Base-by-base conservation (phyloP, 1,284 basidiomycete genomes). In the Boletus mariae region DNA sequence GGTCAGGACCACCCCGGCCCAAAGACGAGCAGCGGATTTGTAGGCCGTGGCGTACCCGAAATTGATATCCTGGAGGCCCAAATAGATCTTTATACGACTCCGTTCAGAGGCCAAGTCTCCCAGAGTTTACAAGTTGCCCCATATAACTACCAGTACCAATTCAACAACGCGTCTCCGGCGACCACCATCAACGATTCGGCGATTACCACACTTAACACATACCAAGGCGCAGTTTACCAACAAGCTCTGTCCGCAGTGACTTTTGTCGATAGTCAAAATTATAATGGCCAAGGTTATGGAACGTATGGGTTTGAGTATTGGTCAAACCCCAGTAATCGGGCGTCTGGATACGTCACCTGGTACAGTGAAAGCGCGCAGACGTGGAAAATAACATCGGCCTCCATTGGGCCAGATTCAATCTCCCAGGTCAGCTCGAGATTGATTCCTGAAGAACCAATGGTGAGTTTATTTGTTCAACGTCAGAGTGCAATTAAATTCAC, bases 1-100 rank as follows among this genome's bases (percentile, higher is more conserved):
- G 80, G 80, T n/a, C 83, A 85, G 49, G 82, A 85, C 45, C 93
- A 96, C 64, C 93, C 93, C 0, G 93, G 93, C 0, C 93, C 93
- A 12, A 26, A 25, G 29, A 64, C 38, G 25, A 46, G 63, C 40
- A 75, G 65, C 31, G 79, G 80, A 12, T 86, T 77, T 49, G 80
- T 83, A 8, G 94, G 92, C n/a, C 80, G 93, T 51, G 79, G 85
- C 5, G 89, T 90, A 0, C 92, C 92, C 0, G 92, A 95, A 73
- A 90, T 95, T 58, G 90, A 94, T 71, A 78, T 93, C 34, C 73
- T 94, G 57, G 92, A 94, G 70, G 83, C 88, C 3, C 77, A 83
- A 59, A 67, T 84, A 45, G 75, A 80, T 57, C 63, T 68, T 3
- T 48, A 2, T 15, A 73, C 47, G 72, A 71, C 54, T 72, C 62